A percentile compares a stretch with the other conserved stretches of the same genome.
Conservation (phyloP, 306 rosid genomes). For the Trifolium fragiferum region DNA sequence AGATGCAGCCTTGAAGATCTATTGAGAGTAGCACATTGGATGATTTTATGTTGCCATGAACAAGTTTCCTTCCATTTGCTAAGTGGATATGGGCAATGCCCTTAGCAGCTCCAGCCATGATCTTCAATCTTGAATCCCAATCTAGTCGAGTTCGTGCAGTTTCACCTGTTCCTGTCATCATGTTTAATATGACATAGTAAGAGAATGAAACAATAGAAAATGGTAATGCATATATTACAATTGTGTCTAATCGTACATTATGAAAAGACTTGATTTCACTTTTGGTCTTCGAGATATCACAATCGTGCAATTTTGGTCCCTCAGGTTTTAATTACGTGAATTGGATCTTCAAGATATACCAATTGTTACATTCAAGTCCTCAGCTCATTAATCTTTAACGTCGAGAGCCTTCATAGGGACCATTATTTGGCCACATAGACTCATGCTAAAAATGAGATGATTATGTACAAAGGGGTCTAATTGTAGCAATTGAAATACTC, state of each 20-base stretch:
- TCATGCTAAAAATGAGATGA: no score
- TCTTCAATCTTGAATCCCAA: slow-evolving; percentile 84
- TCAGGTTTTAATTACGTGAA: no score
- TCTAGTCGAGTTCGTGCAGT: slow-evolving; percentile 64
- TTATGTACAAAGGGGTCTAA: no score
- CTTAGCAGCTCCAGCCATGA: slow-evolving; percentile 76
- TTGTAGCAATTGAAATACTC: no score
- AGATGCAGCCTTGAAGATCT: slow-evolving; percentile 67
- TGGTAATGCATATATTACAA: slow-evolving; percentile 12
- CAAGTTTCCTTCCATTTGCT: slow-evolving; percentile 65
- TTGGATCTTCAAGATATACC: no score
- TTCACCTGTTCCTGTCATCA: slow-evolving; percentile 69
- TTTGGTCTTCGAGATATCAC: background rate
- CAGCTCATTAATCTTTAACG: no score
- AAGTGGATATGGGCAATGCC: slow-evolving; percentile 87
- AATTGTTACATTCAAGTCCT: no score
- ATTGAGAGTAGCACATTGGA: slow-evolving; percentile 75
- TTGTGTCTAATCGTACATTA: background rate
- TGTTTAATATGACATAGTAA: slow-evolving; percentile 29
- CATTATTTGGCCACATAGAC: no score
- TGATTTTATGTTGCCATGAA: slow-evolving; percentile 92
- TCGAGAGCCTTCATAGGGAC: no score
- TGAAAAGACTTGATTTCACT: background rate
- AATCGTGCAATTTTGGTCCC: background rate
- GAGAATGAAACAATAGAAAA: slow-evolving; percentile 19